Evolutionary conservation across 1,139 yeast species (phyloP).

Genomic region (Candida sp.): DNA sequence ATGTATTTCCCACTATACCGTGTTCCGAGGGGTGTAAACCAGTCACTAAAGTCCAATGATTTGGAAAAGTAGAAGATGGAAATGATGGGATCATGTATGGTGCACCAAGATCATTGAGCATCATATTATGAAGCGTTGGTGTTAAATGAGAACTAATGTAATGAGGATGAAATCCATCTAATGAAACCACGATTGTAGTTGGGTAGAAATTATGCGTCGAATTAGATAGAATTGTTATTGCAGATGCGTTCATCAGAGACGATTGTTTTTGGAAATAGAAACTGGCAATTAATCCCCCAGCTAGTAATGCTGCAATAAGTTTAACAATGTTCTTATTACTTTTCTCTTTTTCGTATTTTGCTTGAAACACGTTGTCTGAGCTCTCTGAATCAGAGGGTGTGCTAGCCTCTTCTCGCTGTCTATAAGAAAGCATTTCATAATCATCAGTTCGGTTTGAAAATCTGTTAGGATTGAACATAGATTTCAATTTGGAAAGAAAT

Average conservation of each 20-base stretch:
- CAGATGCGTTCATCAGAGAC: background rate
- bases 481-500: slow-evolving; percentile 6
- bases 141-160: slow-evolving; percentile 66
- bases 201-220: slow-evolving; percentile 75
- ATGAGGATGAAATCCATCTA: slow-evolving; percentile 93
- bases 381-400: slow-evolving; percentile 4
- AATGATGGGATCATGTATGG: slow-evolving; percentile 87
- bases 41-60: slow-evolving; percentile 88
- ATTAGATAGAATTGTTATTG: slow-evolving; percentile 37
- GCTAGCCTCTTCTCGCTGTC: background rate
- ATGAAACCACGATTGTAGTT: slow-evolving; percentile 71
- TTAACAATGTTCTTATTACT: background rate
- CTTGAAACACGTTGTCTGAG: background rate
- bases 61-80: slow-evolving; percentile 88
- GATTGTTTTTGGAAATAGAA: background rate
- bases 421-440: slow-evolving; percentile 9
- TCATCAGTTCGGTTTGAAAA: slow-evolving; percentile 5
- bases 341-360: background rate
- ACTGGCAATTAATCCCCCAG: background rate
- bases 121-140: slow-evolving; percentile 63
- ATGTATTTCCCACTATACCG: slow-evolving; percentile 84
- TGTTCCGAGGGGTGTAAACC: slow-evolving; percentile 83
- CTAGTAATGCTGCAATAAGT: background rate
- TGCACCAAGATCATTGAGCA: slow-evolving; percentile 57
- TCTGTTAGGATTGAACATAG: slow-evolving; percentile 5